Conservation (phyloP, 768 basidiomycete species). For the Tulasnella sp. region DNA sequence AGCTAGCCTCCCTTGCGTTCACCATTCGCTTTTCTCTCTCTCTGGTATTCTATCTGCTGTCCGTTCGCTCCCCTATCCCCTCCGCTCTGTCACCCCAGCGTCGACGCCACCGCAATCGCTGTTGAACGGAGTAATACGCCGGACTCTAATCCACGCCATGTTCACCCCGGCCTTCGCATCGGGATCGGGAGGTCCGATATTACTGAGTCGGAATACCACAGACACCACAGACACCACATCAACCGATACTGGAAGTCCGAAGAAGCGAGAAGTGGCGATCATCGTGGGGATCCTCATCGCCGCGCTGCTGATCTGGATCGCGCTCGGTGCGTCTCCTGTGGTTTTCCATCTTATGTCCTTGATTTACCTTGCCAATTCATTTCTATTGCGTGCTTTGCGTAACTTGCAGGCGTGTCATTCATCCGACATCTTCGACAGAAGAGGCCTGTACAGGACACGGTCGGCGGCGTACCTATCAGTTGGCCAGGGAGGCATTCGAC, state of each 20-base stretch:
- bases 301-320: constrained; percentile 4
- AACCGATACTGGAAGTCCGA: neutral
- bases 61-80: too few species aligned
- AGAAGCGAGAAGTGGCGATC: constrained; percentile 2
- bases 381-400: neutral
- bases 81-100: too few species aligned
- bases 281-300: neutral
- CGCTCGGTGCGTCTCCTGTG: constrained; percentile 3
- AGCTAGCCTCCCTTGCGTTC: too few species aligned
- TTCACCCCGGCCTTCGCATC: neutral
- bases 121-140: too few species aligned
- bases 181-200: neutral
- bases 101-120: too few species aligned
- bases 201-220: too few species aligned
- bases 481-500: neutral
- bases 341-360: neutral
- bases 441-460: neutral
- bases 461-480: constrained; percentile 4
- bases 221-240: too few species aligned
- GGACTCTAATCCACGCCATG: neutral
- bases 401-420: neutral
- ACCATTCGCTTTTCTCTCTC: too few species aligned
- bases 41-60: too few species aligned
- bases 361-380: neutral
- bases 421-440: constrained; percentile 6